A percentile compares a stretch with the other conserved stretches of the same genome.
Conservation (phyloP, 2,329 filamentous ascomycete genomes). For the Pseudocercospora cruenta region DNA sequence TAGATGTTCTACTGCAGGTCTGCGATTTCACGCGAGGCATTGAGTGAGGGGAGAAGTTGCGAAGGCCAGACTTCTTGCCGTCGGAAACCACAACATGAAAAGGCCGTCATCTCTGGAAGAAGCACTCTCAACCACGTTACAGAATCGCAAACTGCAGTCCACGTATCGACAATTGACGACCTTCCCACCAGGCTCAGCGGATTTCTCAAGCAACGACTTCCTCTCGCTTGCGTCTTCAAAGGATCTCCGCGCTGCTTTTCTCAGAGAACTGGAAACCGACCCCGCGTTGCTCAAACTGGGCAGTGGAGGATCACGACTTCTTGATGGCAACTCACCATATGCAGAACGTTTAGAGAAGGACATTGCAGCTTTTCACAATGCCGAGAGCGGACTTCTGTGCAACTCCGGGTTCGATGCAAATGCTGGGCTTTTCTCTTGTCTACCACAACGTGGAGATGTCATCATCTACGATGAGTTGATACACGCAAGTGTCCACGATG, state of each 20-base stretch:
- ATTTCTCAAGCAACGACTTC: constrained; percentile 71
- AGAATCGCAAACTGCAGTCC: constrained; percentile 48
- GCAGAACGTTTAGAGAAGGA: constrained; percentile 61
- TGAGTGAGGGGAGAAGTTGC: neutral
- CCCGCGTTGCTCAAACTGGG: constrained; percentile 46
- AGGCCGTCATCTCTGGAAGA: constrained; percentile 27
- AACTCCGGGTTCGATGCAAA: constrained; percentile 60
- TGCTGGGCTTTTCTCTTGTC: constrained; percentile 50
- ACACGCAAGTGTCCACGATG: constrained; percentile 78
- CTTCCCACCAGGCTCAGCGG: constrained; percentile 45
- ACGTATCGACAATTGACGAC: constrained; percentile 54
- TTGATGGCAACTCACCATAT: constrained; percentile 67
- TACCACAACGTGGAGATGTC: constrained; percentile 52
- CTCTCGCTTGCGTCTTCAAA: constrained; percentile 59
- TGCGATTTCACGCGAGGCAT: neutral
- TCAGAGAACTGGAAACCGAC: constrained; percentile 49
- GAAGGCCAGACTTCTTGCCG: neutral
- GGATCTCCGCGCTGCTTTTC: constrained; percentile 52
- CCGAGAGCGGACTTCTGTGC: constrained; percentile 60
- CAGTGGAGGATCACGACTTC: constrained; percentile 63
- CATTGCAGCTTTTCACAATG: constrained; percentile 64
- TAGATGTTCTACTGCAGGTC: neutral
- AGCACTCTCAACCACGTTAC: constrained; percentile 36
- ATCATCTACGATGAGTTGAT: constrained; percentile 76
- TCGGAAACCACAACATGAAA: constrained; percentile 6